Evolutionary conservation across 75 land plant species (phyloP), one percentile per base, ranked within the genome.

Genomic region (Sequoia sempervirens): DNA sequence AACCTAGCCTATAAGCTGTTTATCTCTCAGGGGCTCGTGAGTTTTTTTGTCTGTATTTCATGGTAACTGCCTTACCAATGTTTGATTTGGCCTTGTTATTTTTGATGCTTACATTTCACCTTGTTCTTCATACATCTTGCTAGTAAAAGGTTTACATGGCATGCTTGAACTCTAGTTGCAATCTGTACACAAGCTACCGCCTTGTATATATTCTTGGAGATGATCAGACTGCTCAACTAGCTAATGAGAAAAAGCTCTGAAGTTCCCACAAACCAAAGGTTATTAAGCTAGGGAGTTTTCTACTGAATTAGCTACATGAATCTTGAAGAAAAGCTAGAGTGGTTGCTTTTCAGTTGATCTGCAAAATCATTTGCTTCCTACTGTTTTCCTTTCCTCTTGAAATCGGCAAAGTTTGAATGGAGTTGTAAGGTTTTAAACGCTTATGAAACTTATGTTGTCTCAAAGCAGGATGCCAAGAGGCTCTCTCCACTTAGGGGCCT

Each of bases 401-500:
- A 85, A 83, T 87, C 87, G 86, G 89, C 80, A 83, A 61, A 50
- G 81, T 84, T 86, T 85, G 85, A 83, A 86, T 81, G 74, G 70
- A 64, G n/a, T 84, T 84, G 32, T 82, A 83, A 84, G 68, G 75
- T 75, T 45, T 75, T 85, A 82, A 84, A 89, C 82, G 86, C 91
- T 92, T 91, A 92, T 88, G 88, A 85, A 84, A 89, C 91, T 91
- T 86, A 88, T 90, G 86, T 91, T 95, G 92, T 93, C 87, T 92
- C 91, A 81, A 85, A 92, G 90, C 93, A 93, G 93, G 93, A 89
- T 86, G 87, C 86, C 87, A 84, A 92, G 96, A 91, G 93, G 89
- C 97, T 93, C 91, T 88, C 93, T 89, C 84, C 87, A 86, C 87
- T 85, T 85, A 89, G 94, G 90, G 91, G 88, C 91, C 88, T 86